phyloP scores from a whole-genome alignment of 129 eudicot genomes.

The Flaveria robusta region DNA sequence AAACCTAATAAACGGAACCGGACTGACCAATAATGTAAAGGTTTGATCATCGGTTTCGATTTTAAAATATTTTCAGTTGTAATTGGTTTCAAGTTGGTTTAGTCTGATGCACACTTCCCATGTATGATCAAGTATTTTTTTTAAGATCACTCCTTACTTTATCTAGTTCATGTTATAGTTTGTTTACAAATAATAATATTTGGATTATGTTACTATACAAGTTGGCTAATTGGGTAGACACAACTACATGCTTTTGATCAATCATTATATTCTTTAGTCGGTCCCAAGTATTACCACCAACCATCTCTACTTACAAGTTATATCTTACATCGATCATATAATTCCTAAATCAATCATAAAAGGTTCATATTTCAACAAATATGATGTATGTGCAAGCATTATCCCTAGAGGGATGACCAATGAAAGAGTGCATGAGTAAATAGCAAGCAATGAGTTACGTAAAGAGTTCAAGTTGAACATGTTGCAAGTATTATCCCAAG shows the following conservation, averaged over 20 bases:
- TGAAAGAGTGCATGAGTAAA: constrained; percentile 28
- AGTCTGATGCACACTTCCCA: too few species aligned
- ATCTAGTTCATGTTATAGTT: background rate
- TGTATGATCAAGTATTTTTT: background rate
- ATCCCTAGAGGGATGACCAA: constrained; percentile 16
- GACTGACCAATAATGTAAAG: too few species aligned
- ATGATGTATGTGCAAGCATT: background rate
- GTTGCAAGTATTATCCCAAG: constrained; percentile 14
- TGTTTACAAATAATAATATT: background rate
- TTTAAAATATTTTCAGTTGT: too few species aligned
- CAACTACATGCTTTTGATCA: too few species aligned
- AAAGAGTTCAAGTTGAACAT: background rate
- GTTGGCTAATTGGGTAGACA: background rate
- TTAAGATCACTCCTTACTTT: background rate
- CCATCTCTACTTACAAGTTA: background rate
- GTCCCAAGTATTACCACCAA: background rate
- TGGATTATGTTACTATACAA: background rate
- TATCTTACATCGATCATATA: background rate
- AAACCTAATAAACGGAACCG: too few species aligned
- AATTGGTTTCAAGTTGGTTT: too few species aligned
- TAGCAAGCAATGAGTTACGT: constrained; percentile 1
- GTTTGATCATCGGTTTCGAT: too few species aligned
- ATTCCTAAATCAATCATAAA: background rate
- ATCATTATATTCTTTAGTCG: too few species aligned
- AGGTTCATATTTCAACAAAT: background rate